Evolutionary conservation across 768 basidiomycete species (phyloP).

Genomic region (Kwoniella heveanensis): DNA sequence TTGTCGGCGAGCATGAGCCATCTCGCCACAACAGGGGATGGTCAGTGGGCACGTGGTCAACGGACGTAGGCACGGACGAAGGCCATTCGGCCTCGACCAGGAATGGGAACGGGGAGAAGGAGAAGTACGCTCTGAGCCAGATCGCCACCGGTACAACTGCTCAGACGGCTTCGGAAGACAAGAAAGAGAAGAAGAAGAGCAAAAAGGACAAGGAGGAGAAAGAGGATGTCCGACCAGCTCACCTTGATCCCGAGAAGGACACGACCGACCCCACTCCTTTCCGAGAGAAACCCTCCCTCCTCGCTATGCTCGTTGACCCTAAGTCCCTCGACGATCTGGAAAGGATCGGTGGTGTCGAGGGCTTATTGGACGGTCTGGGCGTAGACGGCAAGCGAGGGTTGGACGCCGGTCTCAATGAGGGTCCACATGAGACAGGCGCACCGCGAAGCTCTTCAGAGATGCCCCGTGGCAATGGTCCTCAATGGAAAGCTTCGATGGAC

Average conservation of each 20-base stretch:
- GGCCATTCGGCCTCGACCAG: conserved; percentile 8
- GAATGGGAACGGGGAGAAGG: conserved; percentile 4
- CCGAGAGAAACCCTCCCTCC: conserved; percentile 68
- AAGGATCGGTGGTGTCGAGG: conserved; percentile 69
- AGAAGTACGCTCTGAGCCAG: conserved; percentile 16
- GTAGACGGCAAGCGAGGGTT: conserved; percentile 61
- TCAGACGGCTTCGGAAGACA: conserved; percentile 18
- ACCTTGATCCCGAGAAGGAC: conserved; percentile 55
- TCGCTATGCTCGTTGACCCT: conserved; percentile 87
- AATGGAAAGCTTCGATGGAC: conserved; percentile 62
- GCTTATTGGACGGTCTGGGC: conserved; percentile 72
- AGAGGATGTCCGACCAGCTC: conserved; percentile 25
- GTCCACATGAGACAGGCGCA: conserved; percentile 16
- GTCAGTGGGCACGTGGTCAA: conserved; percentile 41
- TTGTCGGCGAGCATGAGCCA: conserved; percentile 25
- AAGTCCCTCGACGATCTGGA: conserved; percentile 72
- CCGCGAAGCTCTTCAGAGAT: conserved; percentile 15
- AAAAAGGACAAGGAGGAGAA: conserved; percentile 27
- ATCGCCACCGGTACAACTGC: conserved; percentile 25
- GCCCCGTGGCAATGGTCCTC: conserved; percentile 31
- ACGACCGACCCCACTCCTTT: conserved; percentile 70
- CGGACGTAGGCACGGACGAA: conserved; percentile 31
- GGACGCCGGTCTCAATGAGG: conserved; percentile 30
- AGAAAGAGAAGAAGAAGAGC: conserved; percentile 18
- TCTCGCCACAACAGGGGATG: conserved; percentile 35